phyloP scores from a whole-genome alignment of 2,329 filamentous ascomycete species.

The Aspergillus clavatus region DNA sequence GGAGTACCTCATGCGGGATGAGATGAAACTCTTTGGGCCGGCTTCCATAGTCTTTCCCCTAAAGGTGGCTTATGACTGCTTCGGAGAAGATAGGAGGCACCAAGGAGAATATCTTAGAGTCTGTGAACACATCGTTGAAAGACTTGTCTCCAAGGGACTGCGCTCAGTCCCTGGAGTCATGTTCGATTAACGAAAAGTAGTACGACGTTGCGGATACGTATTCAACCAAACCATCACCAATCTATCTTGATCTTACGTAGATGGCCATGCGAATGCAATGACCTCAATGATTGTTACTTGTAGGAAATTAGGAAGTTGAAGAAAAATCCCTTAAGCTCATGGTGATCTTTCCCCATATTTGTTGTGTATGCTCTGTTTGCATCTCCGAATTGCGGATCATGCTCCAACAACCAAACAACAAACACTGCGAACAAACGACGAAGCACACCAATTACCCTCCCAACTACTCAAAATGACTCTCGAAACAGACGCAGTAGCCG shows the following conservation, averaged over 20 bases:
- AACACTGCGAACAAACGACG: neutral
- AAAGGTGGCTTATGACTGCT: conserved; percentile 10
- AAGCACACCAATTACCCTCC: neutral
- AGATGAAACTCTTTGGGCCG: conserved; percentile 39
- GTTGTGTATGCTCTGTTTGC: conserved; percentile 5
- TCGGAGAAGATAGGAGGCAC: neutral
- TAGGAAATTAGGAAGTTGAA: too few relatives aligned
- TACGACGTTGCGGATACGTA: too few relatives aligned
- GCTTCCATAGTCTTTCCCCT: conserved; percentile 34
- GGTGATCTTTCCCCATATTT: too few relatives aligned
- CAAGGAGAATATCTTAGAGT: neutral
- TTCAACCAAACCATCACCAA: too few relatives aligned
- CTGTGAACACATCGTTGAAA: neutral
- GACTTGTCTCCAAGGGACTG: neutral
- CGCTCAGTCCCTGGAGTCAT: neutral
- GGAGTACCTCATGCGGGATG: conserved; percentile 36
- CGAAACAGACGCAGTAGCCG: conserved; percentile 33
- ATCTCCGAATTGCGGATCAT: neutral
- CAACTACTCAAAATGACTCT: conserved; percentile 23
- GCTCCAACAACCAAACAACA: conserved; percentile 5
- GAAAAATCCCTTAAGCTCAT: too few relatives aligned
- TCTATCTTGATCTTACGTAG: too few relatives aligned
- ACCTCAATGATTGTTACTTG: too few relatives aligned
- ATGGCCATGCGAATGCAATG: too few relatives aligned
- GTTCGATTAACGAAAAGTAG: neutral